phyloP scores from a whole-genome alignment of 768 basidiomycete species.

The Hygrophorus pudorinus region DNA sequence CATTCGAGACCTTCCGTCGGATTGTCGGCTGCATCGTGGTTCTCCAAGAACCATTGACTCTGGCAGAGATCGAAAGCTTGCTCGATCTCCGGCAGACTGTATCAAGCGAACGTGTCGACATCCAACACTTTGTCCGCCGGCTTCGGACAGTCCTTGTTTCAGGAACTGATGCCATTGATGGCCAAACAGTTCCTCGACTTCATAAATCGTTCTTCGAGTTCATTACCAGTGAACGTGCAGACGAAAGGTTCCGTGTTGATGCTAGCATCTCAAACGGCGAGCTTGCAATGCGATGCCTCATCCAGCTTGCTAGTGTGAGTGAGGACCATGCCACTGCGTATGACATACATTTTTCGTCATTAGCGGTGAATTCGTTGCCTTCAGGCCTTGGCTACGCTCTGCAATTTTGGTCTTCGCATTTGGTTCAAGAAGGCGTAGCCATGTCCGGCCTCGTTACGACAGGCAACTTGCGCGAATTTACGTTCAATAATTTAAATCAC shows the following conservation, averaged over 20 bases:
- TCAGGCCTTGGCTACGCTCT: neutral
- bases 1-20: constrained; percentile 10
- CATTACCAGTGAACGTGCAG: constrained; percentile 1
- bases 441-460: neutral
- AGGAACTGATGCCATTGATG: constrained; percentile 7
- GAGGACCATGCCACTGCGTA: neutral
- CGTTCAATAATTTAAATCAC: no score
- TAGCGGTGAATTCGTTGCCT: neutral
- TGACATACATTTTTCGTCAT: no score
- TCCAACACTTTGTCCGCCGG: constrained; percentile 9
- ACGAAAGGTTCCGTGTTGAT: neutral
- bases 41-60: constrained; percentile 7
- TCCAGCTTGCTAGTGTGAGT: neutral
- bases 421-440: neutral
- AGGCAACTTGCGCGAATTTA: neutral
- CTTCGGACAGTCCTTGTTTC: constrained; percentile 12
- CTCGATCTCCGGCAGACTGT: constrained; percentile 6
- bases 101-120: constrained; percentile 3
- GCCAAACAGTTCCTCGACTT: constrained; percentile 10
- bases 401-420: neutral
- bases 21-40: constrained; percentile 11
- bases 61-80: constrained; percentile 6
- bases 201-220: constrained; percentile 14
- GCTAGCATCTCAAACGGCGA: neutral
- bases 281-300: neutral